Evolutionary conservation across 1,284 basidiomycete species (phyloP).

Genomic region (Lentinula novae-zelandiae): DNA sequence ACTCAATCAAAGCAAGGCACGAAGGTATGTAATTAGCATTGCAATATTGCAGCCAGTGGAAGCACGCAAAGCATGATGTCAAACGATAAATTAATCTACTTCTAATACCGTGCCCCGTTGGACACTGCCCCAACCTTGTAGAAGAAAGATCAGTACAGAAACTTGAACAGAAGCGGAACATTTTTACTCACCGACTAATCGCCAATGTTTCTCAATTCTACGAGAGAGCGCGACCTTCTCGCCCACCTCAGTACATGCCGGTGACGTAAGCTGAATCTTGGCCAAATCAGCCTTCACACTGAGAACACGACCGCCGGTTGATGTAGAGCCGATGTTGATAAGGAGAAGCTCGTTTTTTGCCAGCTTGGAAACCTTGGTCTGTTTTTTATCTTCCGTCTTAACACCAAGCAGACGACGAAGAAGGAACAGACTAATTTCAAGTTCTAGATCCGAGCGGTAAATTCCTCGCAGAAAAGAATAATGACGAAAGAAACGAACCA

Average conservation of each 20-base stretch:
- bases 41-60: background rate
- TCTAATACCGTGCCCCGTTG: conserved; percentile 49
- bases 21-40: background rate
- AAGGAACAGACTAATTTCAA: conserved; percentile 91
- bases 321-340: conserved; percentile 94
- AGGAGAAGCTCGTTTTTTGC: conserved; percentile 91
- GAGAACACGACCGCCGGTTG: conserved; percentile 89
- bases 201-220: conserved; percentile 98
- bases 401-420: conserved; percentile 95
- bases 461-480: background rate
- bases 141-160: conserved; percentile 7
- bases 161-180: background rate
- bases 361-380: conserved; percentile 93
- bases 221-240: conserved; percentile 94
- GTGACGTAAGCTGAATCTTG: conserved; percentile 88
- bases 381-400: conserved; percentile 97
- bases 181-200: conserved; percentile 65
- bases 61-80: background rate
- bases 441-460: conserved; percentile 41
- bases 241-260: conserved; percentile 90
- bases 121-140: conserved; percentile 48
- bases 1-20: background rate
- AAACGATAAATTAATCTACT: conserved; percentile 35
- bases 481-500: conserved; percentile 42
- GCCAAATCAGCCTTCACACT: conserved; percentile 91